These are phyloP conservation scores for Candida manassasensis DNA, from an alignment of 805 yeast species.

Conservation along the genomic window DNA sequence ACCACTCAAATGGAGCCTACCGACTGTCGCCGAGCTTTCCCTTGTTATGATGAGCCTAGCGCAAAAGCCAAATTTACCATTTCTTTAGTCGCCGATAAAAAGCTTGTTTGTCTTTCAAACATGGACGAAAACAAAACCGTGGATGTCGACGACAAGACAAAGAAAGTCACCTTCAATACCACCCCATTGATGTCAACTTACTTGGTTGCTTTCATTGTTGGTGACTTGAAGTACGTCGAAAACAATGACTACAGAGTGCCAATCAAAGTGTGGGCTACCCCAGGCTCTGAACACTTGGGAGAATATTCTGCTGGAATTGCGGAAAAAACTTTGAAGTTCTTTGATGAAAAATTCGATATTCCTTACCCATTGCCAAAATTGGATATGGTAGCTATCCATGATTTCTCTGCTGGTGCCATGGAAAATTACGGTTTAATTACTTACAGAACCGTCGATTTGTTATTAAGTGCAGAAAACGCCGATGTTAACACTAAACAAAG, in stretches of 20 bases:
- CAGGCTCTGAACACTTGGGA: constrained; percentile 70
- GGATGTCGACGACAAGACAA: constrained; percentile 38
- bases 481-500: constrained; percentile 61
- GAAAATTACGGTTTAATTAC: constrained; percentile 82
- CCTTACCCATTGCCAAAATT: constrained; percentile 76
- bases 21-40: constrained; percentile 83
- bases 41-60: constrained; percentile 81
- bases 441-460: constrained; percentile 69
- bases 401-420: constrained; percentile 86
- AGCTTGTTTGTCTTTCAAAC: constrained; percentile 60
- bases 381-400: constrained; percentile 80
- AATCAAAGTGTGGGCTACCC: constrained; percentile 75
- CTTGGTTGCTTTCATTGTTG: constrained; percentile 76
- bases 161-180: constrained; percentile 60
- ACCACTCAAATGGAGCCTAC: constrained; percentile 87
- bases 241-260: constrained; percentile 64
- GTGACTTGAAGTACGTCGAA: constrained; percentile 74
- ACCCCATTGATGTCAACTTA: constrained; percentile 85
- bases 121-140: constrained; percentile 58
- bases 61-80: constrained; percentile 70
- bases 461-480: constrained; percentile 68
- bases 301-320: constrained; percentile 70
- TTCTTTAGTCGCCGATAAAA: constrained; percentile 51
- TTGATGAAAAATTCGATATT: constrained; percentile 68
- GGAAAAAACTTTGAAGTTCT: constrained; percentile 68